These are phyloP conservation scores for Rhodotorula kratochvilovae DNA, from an alignment of 768 basidiomycete genomes.

Conservation along the genomic window DNA sequence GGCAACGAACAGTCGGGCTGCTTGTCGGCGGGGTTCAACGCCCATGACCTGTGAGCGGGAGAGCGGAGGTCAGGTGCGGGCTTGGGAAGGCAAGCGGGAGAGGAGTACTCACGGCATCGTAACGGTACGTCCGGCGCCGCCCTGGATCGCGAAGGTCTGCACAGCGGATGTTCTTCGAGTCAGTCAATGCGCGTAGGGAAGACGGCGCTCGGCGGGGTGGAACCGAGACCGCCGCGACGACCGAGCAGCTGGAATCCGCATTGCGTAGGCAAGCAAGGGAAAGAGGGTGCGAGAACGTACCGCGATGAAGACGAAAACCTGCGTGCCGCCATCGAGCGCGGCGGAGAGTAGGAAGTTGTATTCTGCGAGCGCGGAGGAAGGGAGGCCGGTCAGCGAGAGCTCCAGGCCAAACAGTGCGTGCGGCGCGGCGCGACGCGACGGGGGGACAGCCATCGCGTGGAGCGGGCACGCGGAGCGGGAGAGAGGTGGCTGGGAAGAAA, in stretches of 20 bases:
- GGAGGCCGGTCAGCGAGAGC: constrained; percentile 63
- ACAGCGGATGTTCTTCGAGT: no score
- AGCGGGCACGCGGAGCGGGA: no score
- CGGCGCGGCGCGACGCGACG: no score
- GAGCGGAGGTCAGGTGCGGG: not conserved
- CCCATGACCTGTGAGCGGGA: not conserved
- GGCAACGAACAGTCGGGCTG: not conserved
- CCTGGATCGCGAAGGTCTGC: constrained; percentile 59
- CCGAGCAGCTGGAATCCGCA: no score
- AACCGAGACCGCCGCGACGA: no score
- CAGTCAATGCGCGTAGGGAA: no score
- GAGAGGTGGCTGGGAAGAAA: no score
- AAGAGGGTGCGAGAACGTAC: constrained; percentile 57
- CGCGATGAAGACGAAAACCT: constrained; percentile 42
- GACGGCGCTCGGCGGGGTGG: not conserved
- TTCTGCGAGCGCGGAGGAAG: constrained; percentile 45
- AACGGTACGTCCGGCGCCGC: constrained; percentile 46
- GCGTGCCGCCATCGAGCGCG: constrained; percentile 61
- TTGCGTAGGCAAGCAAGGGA: constrained; percentile 59
- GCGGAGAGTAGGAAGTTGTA: constrained; percentile 53
- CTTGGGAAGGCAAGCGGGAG: not conserved
- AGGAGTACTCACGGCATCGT: constrained; percentile 29
- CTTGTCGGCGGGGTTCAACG: not conserved
- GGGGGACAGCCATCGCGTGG: no score
- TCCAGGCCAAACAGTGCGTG: constrained; percentile 42